Evolutionary conservation across 805 yeast genomes (phyloP).

Genomic region (Metschnikowia chrysomelidarum): DNA sequence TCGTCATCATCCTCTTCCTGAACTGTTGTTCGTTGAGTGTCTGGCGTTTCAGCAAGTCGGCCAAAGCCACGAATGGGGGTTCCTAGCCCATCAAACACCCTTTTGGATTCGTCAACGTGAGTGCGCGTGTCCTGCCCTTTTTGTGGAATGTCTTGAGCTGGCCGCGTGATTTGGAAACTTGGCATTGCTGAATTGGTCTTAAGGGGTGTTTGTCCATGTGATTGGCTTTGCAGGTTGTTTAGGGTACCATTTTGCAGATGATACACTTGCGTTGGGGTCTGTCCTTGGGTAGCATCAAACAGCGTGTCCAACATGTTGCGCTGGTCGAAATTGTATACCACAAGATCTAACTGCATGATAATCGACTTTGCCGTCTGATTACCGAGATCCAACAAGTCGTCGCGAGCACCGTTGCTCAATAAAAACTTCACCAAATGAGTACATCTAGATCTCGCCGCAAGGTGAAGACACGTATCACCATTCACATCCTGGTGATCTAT

Average conservation of each 20-base stretch:
- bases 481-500: conserved; percentile 74
- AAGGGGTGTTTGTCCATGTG: background rate
- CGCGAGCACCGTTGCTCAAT: conserved; percentile 80
- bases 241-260: too few relatives aligned
- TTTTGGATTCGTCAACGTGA: background rate
- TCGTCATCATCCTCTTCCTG: conserved; percentile 42
- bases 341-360: conserved; percentile 39
- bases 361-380: conserved; percentile 45
- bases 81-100: conserved; percentile 9
- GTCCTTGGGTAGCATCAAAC: background rate
- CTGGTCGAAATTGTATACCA: conserved; percentile 17
- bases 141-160: conserved; percentile 1
- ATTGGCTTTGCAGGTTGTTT: background rate
- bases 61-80: conserved; percentile 17
- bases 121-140: background rate
- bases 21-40: conserved; percentile 44
- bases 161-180: conserved; percentile 2
- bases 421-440: conserved; percentile 73
- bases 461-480: conserved; percentile 84
- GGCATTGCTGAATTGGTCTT: background rate
- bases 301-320: background rate
- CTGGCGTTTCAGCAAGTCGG: conserved; percentile 37
- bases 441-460: conserved; percentile 70
- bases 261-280: background rate
- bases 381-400: conserved; percentile 43